Percentiles rank a stretch among this genome's conserved stretches.
Evolutionary conservation across 805 yeast species (phyloP).

Genomic region (Hanseniaspora opuntiae): DNA sequence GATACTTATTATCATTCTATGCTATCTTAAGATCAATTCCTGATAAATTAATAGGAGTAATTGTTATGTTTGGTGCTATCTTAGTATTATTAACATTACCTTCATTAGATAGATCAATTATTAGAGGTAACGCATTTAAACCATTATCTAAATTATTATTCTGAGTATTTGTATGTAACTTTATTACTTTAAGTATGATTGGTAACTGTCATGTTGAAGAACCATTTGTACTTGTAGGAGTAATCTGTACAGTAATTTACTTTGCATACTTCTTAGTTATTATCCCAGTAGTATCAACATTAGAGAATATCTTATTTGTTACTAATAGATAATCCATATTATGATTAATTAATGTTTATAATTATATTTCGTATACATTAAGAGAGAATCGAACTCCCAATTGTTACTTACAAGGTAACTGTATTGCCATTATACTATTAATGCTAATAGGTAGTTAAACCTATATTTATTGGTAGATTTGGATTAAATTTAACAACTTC

Average conservation of each 20-base stretch:
- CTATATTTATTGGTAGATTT: not conserved
- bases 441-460: not conserved
- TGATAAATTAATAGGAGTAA: conserved; percentile 8
- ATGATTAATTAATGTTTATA: not conserved
- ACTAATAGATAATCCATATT: not conserved
- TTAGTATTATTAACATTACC: conserved; percentile 13
- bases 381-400: not conserved
- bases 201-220: conserved; percentile 11
- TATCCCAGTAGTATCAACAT: conserved; percentile 1
- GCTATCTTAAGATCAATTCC: conserved; percentile 9
- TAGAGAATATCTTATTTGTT: conserved; percentile 10
- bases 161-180: conserved; percentile 12
- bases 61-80: conserved; percentile 13
- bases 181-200: conserved; percentile 10
- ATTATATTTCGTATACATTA: not conserved
- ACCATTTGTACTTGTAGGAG: conserved; percentile 6
- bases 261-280: conserved; percentile 7
- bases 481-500: not conserved
- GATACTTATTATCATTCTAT: conserved; percentile 9
- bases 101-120: conserved; percentile 11
- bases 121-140: conserved; percentile 12
- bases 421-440: not conserved
- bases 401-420: not conserved
- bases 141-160: conserved; percentile 9
- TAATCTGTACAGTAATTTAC: conserved; percentile 1